phyloP scores from a whole-genome alignment of 192 early-diverging fungal species.

The Coemansia sp. region DNA sequence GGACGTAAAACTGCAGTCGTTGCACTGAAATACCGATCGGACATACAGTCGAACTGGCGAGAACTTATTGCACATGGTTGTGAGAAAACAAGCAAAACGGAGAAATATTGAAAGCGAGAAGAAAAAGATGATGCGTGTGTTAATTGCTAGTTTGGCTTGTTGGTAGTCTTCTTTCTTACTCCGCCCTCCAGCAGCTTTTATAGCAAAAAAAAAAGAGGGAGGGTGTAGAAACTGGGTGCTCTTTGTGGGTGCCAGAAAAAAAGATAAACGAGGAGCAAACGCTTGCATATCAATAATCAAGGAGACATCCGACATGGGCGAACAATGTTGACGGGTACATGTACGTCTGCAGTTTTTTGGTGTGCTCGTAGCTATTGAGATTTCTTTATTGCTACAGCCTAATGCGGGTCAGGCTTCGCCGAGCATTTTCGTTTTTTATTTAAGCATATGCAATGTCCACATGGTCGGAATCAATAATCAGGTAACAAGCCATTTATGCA shows the following conservation, averaged over 20 bases:
- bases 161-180: not conserved
- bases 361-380: not conserved
- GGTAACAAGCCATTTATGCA: slow-evolving; percentile 18
- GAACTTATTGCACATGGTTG: slow-evolving; percentile 23
- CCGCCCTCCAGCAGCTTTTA: not conserved
- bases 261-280: not conserved
- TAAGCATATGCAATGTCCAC: slow-evolving; percentile 18
- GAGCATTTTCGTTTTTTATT: not conserved
- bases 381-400: not conserved
- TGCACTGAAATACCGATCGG: slow-evolving; percentile 47
- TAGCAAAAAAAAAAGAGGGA: not conserved
- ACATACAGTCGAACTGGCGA: slow-evolving; percentile 13
- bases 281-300: slow-evolving; percentile 10
- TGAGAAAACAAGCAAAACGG: not conserved
- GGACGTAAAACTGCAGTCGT: slow-evolving; percentile 40
- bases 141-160: not conserved
- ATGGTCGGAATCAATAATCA: slow-evolving; percentile 22
- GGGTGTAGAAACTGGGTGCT: slow-evolving; percentile 11
- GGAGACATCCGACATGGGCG: slow-evolving; percentile 7
- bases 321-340: slow-evolving; percentile 10
- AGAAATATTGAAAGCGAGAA: not conserved
- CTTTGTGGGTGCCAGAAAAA: slow-evolving; percentile 7
- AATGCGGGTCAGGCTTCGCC: not conserved
- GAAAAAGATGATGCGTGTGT: not conserved
- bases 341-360: not conserved